These are phyloP conservation scores for Baorangia bicolor DNA, from an alignment of 768 basidiomycete genomes.

Conservation along the genomic window DNA sequence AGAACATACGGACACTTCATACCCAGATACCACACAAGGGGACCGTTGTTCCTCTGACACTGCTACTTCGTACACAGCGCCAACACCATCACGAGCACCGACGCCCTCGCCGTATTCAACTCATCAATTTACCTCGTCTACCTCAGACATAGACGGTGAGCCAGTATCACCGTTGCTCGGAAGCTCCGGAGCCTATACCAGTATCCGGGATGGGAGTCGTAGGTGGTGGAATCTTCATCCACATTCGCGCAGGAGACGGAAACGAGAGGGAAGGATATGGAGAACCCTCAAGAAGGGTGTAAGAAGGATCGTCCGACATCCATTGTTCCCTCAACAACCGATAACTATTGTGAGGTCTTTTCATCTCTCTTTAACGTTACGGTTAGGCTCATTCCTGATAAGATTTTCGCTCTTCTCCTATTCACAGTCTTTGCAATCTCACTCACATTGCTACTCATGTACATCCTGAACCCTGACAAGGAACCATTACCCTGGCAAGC, in stretches of 20 bases:
- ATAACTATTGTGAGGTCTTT: slow-evolving; percentile 66
- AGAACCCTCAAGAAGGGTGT: slow-evolving; percentile 55
- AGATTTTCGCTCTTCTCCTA: slow-evolving; percentile 72
- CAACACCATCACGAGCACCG: slow-evolving; percentile 59
- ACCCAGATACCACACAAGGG: slow-evolving; percentile 25
- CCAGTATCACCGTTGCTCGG: slow-evolving; percentile 47
- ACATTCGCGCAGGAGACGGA: slow-evolving; percentile 50
- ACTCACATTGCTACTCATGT: slow-evolving; percentile 84
- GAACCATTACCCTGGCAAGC: slow-evolving; percentile 91
- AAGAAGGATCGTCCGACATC: slow-evolving; percentile 61
- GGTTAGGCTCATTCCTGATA: slow-evolving; percentile 22
- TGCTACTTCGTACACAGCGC: slow-evolving; percentile 40
- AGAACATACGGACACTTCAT: slow-evolving; percentile 17
- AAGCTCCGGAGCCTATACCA: slow-evolving; percentile 25
- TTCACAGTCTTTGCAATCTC: slow-evolving; percentile 80
- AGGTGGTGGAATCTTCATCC: slow-evolving; percentile 54
- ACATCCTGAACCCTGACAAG: slow-evolving; percentile 95
- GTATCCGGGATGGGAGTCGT: slow-evolving; percentile 46
- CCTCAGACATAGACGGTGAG: slow-evolving; percentile 65
- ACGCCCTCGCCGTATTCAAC: slow-evolving; percentile 60
- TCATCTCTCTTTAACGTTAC: neutral
- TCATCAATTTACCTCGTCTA: slow-evolving; percentile 49
- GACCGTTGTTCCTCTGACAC: slow-evolving; percentile 29
- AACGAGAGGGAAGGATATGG: slow-evolving; percentile 45
- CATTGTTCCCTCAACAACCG: slow-evolving; percentile 77